phyloP scores from a whole-genome alignment of 2,329 filamentous ascomycete species.

The Emericellopsis atlantica region DNA sequence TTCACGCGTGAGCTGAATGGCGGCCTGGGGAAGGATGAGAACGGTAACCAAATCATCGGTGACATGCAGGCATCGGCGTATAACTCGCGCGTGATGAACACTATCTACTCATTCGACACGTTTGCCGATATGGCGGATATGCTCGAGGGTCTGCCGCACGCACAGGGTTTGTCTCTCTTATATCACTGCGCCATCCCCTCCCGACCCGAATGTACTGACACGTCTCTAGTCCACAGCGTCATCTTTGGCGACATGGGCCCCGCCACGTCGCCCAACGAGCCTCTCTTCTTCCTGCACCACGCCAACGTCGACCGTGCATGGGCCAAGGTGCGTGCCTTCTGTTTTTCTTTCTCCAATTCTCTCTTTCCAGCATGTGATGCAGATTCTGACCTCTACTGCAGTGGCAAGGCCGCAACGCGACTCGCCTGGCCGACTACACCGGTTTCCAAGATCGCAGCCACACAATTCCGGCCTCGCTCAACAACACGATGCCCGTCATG shows the following conservation, averaged over 20 bases:
- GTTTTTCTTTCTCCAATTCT: background rate
- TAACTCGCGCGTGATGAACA: conserved; percentile 5
- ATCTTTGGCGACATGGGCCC: conserved; percentile 14
- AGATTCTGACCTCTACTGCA: conserved; percentile 1
- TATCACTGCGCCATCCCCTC: background rate
- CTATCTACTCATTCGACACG: conserved; percentile 6
- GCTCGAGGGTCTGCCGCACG: conserved; percentile 8
- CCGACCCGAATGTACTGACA: background rate
- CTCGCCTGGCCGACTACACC: conserved; percentile 7
- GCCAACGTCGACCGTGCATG: conserved; percentile 14
- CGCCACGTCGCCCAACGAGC: conserved; percentile 13
- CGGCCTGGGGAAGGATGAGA: too few relatives aligned
- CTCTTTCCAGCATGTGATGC: too few relatives aligned
- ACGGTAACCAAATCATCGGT: too few relatives aligned
- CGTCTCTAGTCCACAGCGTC: conserved; percentile 11
- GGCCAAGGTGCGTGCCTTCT: conserved; percentile 3
- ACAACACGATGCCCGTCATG: conserved; percentile 6
- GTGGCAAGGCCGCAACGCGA: conserved; percentile 8
- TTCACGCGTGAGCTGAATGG: too few relatives aligned
- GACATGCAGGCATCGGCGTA: conserved; percentile 1
- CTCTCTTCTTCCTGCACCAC: conserved; percentile 15
- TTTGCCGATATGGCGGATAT: conserved; percentile 5
- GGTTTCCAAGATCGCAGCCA: conserved; percentile 4
- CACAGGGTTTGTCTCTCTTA: conserved; percentile 4
- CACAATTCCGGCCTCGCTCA: conserved; percentile 3